Evolutionary conservation across 257 asterid species (phyloP).

Genomic region (Solanum verrucosum): DNA sequence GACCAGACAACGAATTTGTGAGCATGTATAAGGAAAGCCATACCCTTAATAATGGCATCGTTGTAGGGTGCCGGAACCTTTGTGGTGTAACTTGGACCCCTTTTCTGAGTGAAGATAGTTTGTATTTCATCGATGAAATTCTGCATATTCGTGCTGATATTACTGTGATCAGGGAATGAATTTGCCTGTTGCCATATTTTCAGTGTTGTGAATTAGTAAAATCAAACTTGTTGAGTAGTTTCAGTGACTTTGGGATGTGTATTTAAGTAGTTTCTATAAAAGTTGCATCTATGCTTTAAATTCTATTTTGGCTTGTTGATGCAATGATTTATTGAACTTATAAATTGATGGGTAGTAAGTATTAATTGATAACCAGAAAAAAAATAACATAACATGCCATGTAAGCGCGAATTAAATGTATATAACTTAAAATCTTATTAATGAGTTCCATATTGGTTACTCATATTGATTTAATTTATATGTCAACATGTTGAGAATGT

Average conservation of each 20-base stretch:
- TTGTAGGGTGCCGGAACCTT: conserved; percentile 62
- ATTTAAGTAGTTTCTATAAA: too few species aligned
- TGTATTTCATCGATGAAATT: conserved; percentile 48
- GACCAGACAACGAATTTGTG: conserved; percentile 39
- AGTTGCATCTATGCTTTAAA: too few species aligned
- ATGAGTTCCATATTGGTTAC: background rate
- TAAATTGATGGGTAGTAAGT: too few species aligned
- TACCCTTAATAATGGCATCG: conserved; percentile 62
- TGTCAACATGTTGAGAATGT: background rate
- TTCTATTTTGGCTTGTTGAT: background rate
- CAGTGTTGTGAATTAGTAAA: background rate
- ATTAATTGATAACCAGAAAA: background rate
- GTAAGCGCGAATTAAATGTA: background rate
- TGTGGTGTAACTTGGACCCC: conserved; percentile 55
- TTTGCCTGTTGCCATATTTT: background rate
- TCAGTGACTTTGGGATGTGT: background rate
- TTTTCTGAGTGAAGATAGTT: conserved; percentile 51
- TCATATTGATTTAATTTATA: background rate
- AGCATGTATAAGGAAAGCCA: conserved; percentile 61
- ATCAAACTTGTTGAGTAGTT: background rate
- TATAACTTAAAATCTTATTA: background rate
- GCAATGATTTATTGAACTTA: too few species aligned
- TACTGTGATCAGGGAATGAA: conserved; percentile 21
- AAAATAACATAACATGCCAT: background rate
- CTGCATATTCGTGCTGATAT: conserved; percentile 82